These are phyloP conservation scores for Cordyceps militaris DNA, from an alignment of 2,329 filamentous ascomycete species.

Conservation along the genomic window DNA sequence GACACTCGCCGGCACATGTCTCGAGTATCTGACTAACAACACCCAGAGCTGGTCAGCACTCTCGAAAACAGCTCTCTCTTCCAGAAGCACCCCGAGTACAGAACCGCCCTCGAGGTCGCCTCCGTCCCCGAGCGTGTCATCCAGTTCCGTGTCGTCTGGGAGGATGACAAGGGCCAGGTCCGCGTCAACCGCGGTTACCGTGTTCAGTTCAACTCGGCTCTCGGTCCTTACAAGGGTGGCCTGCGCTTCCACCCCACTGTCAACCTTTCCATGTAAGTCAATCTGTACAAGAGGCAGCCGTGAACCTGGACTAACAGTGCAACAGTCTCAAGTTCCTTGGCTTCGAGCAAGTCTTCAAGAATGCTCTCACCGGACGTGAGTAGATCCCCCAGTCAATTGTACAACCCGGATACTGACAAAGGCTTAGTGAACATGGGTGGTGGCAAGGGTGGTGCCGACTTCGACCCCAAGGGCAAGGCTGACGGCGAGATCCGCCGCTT, in stretches of 20 bases:
- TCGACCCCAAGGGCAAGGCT: constrained; percentile 97
- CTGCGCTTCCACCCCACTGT: constrained; percentile 89
- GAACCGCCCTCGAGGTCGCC: constrained; percentile 78
- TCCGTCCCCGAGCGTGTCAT: constrained; percentile 91
- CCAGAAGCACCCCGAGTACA: constrained; percentile 89
- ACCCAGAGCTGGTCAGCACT: constrained; percentile 80
- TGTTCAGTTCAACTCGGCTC: constrained; percentile 96
- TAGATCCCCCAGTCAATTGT: constrained; percentile 25
- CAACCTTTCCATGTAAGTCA: constrained; percentile 57
- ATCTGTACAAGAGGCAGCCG: not conserved
- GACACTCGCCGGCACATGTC: not conserved
- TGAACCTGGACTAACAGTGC: constrained; percentile 35
- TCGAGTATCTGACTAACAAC: not conserved
- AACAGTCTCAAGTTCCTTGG: constrained; percentile 84
- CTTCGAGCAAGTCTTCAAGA: constrained; percentile 99
- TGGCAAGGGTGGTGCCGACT: constrained; percentile 96
- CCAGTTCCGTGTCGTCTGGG: constrained; percentile 97
- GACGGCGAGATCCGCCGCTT: constrained; percentile 97
- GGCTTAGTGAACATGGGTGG: constrained; percentile 66
- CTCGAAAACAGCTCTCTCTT: constrained; percentile 93
- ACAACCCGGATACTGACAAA: constrained; percentile 14
- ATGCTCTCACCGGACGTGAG: constrained; percentile 85
- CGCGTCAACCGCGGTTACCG: constrained; percentile 94
- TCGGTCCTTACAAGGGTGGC: constrained; percentile 97
- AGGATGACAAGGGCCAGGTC: constrained; percentile 81